Evolutionary conservation across 2,329 filamentous ascomycete species (phyloP).

Genomic region (Colletotrichum destructivum): DNA sequence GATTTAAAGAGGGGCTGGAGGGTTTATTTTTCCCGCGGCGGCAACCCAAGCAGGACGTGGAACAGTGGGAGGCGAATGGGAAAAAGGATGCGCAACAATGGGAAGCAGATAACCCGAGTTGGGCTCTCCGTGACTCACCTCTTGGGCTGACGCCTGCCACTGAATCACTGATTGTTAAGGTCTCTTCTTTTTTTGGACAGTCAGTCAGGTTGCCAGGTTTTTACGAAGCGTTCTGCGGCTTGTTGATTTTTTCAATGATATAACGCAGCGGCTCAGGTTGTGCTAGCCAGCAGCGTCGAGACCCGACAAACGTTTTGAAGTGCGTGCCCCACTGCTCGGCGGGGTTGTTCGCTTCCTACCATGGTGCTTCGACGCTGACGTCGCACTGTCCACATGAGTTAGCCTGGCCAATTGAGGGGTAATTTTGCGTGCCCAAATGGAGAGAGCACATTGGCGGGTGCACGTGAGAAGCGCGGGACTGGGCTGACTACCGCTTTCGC

Average conservation of each 20-base stretch:
- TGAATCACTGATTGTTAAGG: neutral
- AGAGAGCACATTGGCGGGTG: constrained; percentile 9
- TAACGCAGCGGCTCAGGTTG: constrained; percentile 6
- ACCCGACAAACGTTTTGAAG: constrained; percentile 29
- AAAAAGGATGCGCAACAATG: neutral
- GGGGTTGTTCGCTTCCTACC: constrained; percentile 3
- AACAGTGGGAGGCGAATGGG: neutral
- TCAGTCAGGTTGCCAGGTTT: neutral
- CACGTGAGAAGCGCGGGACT: constrained; percentile 23
- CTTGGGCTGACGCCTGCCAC: constrained; percentile 6
- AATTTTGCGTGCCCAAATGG: constrained; percentile 4
- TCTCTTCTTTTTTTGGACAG: neutral
- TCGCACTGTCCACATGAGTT: constrained; percentile 26
- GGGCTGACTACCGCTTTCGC: neutral
- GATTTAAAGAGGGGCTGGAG: constrained; percentile 42
- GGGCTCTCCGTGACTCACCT: constrained; percentile 33
- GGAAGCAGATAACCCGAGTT: neutral
- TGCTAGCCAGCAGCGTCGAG: constrained; percentile 18
- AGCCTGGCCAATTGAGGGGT: constrained; percentile 29
- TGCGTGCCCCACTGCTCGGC: constrained; percentile 22
- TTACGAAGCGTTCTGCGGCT: neutral
- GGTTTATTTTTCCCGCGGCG: constrained; percentile 24
- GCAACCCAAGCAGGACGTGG: neutral
- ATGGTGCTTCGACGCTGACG: constrained; percentile 15
- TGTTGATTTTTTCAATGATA: constrained; percentile 13